Evolutionary conservation across 805 yeast species (phyloP), one percentile per base, ranked within the genome.

Genomic region (Cyberlindnera sargentensis): DNA sequence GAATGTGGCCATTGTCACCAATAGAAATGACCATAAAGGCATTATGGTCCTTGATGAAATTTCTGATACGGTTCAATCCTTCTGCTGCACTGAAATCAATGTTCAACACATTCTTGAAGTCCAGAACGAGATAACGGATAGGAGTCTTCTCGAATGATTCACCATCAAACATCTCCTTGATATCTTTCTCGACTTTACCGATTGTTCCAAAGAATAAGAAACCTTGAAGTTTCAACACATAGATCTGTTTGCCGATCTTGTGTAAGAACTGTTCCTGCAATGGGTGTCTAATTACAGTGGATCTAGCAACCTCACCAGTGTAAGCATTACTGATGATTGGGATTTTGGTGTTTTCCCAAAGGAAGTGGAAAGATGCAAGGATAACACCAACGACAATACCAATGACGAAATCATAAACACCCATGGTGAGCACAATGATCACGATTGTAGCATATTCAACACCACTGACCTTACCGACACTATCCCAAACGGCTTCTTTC

Each of bases 81-180:
- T 93, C 98, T 8, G 96, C 95, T 0, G 98, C 97, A 37, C 95
- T 84, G 56, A 85, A 93, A 63, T 93, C 99, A 50, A 93, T 78
- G 38, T 77, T 77, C 40, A 75, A 73, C 29, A 93, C 95, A 33
- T 82, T 79, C 52, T 82, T 82, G 73, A 93, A 81, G 64, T 93
- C 99, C 39, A 93, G 61, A 40, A 93, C 78, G 49, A 93, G 66
- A 60, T 81, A 93, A 56, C 84, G 79, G 53, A 93, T 82, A 27
- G 93, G 88, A 6, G 45, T 43, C 32, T 44, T 31, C 42, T 73
- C 73, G 31, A 58, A 62, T 11, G 56, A 51, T 3, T 66, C 66
- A 36, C 58, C 67, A 34, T 82, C 89, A 55, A 87, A 76, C 49
- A 82, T 64, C 5, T 66, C 66, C 45, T 93, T 73, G 45, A 91